phyloP scores from a whole-genome alignment of 768 basidiomycete species.

The Naganishia friedmannii region DNA sequence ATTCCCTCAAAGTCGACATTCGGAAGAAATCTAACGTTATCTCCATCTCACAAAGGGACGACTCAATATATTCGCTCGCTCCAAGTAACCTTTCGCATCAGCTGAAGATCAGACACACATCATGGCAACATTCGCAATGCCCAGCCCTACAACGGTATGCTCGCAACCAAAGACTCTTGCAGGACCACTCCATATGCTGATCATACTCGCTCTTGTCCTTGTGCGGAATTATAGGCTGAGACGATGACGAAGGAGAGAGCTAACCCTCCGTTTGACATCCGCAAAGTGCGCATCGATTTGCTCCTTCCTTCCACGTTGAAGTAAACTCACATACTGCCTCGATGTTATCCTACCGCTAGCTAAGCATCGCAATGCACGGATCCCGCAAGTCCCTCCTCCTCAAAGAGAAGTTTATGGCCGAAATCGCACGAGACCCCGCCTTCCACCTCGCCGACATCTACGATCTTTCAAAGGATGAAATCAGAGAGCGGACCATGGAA shows the following conservation, averaged over 20 bases:
- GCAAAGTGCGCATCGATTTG: conserved; percentile 31
- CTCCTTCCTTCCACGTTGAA: not conserved
- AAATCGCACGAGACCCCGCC: conserved; percentile 53
- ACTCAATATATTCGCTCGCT: not conserved
- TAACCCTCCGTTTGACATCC: conserved; percentile 48
- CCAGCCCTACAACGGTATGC: conserved; percentile 27
- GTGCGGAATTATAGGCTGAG: conserved; percentile 39
- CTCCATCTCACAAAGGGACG: not conserved
- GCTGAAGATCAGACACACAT: not conserved
- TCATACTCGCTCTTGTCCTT: conserved; percentile 12
- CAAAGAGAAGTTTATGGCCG: conserved; percentile 52
- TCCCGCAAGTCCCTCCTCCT: conserved; percentile 47
- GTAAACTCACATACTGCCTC: not conserved
- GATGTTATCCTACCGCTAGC: conserved; percentile 18
- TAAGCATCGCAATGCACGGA: conserved; percentile 51
- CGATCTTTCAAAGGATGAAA: conserved; percentile 52
- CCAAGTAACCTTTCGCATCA: not conserved
- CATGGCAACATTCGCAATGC: conserved; percentile 24
- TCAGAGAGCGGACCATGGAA: conserved; percentile 54
- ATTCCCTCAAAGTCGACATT: not conserved
- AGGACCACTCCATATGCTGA: not conserved
- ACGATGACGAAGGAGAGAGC: conserved; percentile 49
- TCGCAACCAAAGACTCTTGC: not conserved
- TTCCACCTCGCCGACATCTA: conserved; percentile 54
- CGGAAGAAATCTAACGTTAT: not conserved